phyloP scores from a whole-genome alignment of 139 green algal genomes.

The Klebsormidium nitens region DNA sequence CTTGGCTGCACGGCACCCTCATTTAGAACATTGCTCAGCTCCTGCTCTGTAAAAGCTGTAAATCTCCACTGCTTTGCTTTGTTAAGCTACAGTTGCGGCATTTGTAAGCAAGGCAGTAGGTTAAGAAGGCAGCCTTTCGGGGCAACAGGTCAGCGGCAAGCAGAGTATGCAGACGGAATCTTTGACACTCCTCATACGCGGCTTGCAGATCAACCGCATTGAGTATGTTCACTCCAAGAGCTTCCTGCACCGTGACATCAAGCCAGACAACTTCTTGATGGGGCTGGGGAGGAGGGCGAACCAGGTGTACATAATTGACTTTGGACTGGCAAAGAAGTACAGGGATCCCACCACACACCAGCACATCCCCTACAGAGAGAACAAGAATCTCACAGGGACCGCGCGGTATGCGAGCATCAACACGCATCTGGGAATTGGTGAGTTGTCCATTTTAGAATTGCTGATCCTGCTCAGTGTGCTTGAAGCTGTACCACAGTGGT shows the following conservation, averaged over 20 bases:
- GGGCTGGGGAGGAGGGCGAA: constrained; percentile 95
- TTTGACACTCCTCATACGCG: constrained; percentile 11
- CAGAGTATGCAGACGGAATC: too few relatives aligned
- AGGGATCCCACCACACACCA: constrained; percentile 96
- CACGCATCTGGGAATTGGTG: constrained; percentile 94
- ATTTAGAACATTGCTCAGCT: too few relatives aligned
- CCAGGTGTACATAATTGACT: constrained; percentile 99
- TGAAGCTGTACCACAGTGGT: constrained; percentile 1
- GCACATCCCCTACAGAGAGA: constrained; percentile 98
- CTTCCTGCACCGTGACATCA: constrained; percentile 99
- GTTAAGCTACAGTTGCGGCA: too few relatives aligned
- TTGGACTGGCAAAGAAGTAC: constrained; percentile 99
- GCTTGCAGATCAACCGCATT: constrained; percentile 60
- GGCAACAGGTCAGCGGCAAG: too few relatives aligned
- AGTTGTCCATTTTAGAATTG: constrained; percentile 10
- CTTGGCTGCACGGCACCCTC: too few relatives aligned
- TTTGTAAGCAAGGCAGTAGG: too few relatives aligned
- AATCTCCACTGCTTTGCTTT: too few relatives aligned
- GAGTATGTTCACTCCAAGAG: constrained; percentile 96
- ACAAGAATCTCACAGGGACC: constrained; percentile 98
- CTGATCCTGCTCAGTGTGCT: not conserved
- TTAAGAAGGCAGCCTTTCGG: too few relatives aligned
- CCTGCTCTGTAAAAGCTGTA: too few relatives aligned
- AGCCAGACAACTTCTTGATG: constrained; percentile 99
- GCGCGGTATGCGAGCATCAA: constrained; percentile 99